phyloP scores from a whole-genome alignment of 2,329 filamentous ascomycete genomes.

The Ophiostoma himal-ulmi region DNA sequence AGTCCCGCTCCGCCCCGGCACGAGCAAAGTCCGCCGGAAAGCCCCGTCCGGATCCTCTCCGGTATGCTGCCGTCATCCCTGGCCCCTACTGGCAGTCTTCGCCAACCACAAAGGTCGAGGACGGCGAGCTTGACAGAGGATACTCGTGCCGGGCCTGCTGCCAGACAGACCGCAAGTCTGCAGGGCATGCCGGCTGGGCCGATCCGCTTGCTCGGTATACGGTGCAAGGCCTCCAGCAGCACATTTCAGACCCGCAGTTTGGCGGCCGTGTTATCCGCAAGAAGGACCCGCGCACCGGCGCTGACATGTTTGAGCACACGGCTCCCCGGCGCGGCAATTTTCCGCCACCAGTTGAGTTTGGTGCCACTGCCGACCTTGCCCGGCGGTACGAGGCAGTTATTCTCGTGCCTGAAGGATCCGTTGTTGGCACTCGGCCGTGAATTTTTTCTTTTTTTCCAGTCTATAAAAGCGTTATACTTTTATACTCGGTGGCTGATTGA shows the following conservation, averaged over 20 bases:
- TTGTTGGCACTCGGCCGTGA: not conserved
- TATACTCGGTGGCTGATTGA: too few species aligned
- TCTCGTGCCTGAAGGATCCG: constrained; percentile 17
- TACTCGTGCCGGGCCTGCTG: constrained; percentile 25
- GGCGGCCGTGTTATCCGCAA: constrained; percentile 24
- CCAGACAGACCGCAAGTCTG: constrained; percentile 21
- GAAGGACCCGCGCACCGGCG: constrained; percentile 11
- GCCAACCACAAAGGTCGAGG: not conserved
- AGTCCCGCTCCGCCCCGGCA: not conserved
- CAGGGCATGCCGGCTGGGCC: constrained; percentile 24
- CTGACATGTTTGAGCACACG: constrained; percentile 22
- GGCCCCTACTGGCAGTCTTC: constrained; percentile 23
- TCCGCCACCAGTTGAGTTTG: constrained; percentile 24
- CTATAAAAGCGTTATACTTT: not conserved
- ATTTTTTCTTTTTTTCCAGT: not conserved
- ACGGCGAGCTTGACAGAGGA: constrained; percentile 19
- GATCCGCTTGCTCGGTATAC: constrained; percentile 25
- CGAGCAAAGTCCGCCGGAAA: not conserved
- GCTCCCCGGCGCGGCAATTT: constrained; percentile 21
- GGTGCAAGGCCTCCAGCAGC: constrained; percentile 20
- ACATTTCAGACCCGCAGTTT: constrained; percentile 22
- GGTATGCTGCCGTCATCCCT: constrained; percentile 26
- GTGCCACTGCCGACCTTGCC: constrained; percentile 23
- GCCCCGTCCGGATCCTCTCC: constrained; percentile 22
- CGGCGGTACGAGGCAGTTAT: constrained; percentile 20